These are phyloP conservation scores for Pythium vanterpoolii DNA, from an alignment of 352 stramenopile species.

Conservation along the genomic window DNA sequence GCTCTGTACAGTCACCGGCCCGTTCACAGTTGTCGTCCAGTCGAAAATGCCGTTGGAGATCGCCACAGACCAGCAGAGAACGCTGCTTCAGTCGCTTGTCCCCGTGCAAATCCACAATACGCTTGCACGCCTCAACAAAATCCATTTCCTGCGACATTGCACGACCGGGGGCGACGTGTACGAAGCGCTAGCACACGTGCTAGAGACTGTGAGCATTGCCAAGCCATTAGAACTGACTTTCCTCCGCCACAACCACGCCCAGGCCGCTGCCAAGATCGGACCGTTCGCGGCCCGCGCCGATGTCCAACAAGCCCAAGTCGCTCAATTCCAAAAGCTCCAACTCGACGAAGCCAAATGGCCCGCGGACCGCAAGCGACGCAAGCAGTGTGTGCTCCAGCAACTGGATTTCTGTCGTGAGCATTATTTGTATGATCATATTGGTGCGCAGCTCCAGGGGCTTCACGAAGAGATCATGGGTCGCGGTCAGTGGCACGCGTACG, in stretches of 20 bases:
- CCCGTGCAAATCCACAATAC: conserved; percentile 41
- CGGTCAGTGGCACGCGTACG: conserved; percentile 58
- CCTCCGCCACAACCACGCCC: conserved; percentile 50
- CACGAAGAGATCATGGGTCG: conserved; percentile 47
- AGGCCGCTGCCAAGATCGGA: conserved; percentile 48
- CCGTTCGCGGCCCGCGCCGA: conserved; percentile 54
- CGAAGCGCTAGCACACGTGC: conserved; percentile 26
- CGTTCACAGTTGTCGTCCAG: conserved; percentile 22
- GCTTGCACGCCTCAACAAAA: conserved; percentile 45
- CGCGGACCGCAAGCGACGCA: conserved; percentile 36
- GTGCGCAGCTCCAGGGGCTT: conserved; percentile 33
- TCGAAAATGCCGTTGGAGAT: conserved; percentile 17
- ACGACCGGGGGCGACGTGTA: conserved; percentile 32
- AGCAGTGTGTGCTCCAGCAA: conserved; percentile 59
- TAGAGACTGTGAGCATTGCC: conserved; percentile 32
- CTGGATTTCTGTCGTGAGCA: conserved; percentile 56
- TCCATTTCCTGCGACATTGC: conserved; percentile 31
- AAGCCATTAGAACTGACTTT: conserved; percentile 47
- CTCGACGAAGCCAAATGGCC: conserved; percentile 33
- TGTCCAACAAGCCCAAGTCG: conserved; percentile 47
- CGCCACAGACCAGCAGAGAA: conserved; percentile 18
- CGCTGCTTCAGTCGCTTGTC: conserved; percentile 33
- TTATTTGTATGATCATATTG: conserved; percentile 47
- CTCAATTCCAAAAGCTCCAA: conserved; percentile 37
- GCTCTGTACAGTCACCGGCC: conserved; percentile 7